Evolutionary conservation across 768 basidiomycete genomes (phyloP), one percentile per base, ranked within the genome.

Genomic region (Kwoniella shandongensis): DNA sequence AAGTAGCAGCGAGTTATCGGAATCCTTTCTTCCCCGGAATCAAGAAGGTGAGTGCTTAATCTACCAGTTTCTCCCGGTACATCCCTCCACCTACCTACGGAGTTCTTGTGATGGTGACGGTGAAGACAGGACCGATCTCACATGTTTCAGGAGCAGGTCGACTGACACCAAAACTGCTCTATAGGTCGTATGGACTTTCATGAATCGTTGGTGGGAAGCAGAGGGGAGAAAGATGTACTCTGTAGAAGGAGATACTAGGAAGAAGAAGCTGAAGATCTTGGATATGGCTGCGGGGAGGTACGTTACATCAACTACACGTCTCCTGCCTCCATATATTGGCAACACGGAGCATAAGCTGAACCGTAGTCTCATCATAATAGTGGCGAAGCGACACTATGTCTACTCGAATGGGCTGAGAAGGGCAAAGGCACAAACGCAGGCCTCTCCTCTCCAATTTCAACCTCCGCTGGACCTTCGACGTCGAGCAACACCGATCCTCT

Each of bases 11-110:
- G 18, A 83, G 82, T 10, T 87, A 88, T 74, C 82, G 86, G 12
- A 88, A 88, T 66, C 86, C 86, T 0, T 86, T 87, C 75, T 86
- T 83, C 61, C 85, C 84, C 1, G 86, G 85, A 5, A 80, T 87
- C 51, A 80, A 83, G 55, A 81, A 80, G 26, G 73, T 71, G 82
- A 81, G 69, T 74, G n/a, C n/a, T n/a, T n/a, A n/a, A n/a, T n/a
- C n/a, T n/a, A n/a, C n/a, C 84, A 20, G 81, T 81, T 60, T 67
- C 79, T 25, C 83, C 82, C 83, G 71, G 85, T 18, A 82, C 81
- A 69, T 80, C 77, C 83, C 81, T 53, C 23, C 25, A 10, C 10
- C 35, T 36, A 17, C n/a, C n/a, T n/a, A n/a, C n/a, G n/a, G n/a
- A n/a, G n/a, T n/a, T n/a, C n/a, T n/a, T n/a, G n/a, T n/a, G n/a